Evolutionary conservation across 2,329 filamentous ascomycete species (phyloP), one percentile per base, ranked within the genome.

Genomic region (Fusarium duplospermum): DNA sequence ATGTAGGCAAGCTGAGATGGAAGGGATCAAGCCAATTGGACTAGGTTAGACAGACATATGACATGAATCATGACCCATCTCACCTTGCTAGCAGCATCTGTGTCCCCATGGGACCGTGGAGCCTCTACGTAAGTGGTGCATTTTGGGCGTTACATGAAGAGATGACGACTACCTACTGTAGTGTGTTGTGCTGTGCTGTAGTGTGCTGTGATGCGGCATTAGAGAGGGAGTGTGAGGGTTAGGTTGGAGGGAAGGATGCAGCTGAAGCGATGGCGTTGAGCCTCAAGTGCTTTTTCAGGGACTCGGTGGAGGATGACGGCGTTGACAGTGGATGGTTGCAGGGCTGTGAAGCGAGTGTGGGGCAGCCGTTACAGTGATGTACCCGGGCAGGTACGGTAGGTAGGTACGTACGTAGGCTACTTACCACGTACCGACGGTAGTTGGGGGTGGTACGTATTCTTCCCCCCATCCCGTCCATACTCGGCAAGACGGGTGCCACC

Each of bases 251-350:
- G 54, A 57, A 16, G 33, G 56, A 58, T 40, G 22, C 54, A 66
- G 36, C 63, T 54, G 66, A 68, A 66, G 68, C 20, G 52, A 62
- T 64, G 66, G 62, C 45, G 63, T 57, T 45, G 52, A 66, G 42
- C 40, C 60, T 68, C 70, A 62, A 61, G 27, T 45, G 7, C 27
- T 56, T 52, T 27, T 35, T n/a, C 27, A 31, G 67, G 68, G 71
- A 24, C 62, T 66, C 50, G 42, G 68, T 72, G 60, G 42, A 64
- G 60, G 42, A 64, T 61, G 58, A 29, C 33, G 56, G 20, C 29
- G 60, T 52, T 61, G 63, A 47, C 47, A 62, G 61, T 70, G 57
- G 42, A 63, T 24, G 57, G 33, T 47, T 42, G 24, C 40, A 56
- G 38, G 54, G n/a, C 35, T 56, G 52, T 45, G 54, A 59, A 42